A percentile compares a stretch with the other conserved stretches of the same genome.
These are phyloP conservation scores for Rosa hybrid DNA, from an alignment of 331 rosid species.

Conservation along the genomic window DNA sequence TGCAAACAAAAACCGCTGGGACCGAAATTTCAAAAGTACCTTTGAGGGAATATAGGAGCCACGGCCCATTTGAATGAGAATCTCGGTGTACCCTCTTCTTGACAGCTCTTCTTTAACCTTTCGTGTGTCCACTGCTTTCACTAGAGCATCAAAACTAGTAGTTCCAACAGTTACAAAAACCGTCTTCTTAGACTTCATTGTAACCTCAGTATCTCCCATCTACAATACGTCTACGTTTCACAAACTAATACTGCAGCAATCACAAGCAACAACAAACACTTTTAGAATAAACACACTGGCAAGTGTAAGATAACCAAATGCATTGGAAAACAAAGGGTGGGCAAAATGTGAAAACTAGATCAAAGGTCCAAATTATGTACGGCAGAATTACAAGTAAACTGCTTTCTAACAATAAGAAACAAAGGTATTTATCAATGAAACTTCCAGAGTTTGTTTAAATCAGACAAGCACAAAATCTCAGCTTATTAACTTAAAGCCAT, in stretches of 20 bases:
- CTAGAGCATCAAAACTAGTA: slow-evolving; percentile 75
- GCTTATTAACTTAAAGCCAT: slow-evolving; percentile 30
- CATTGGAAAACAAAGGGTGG: not conserved
- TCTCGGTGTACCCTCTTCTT: slow-evolving; percentile 61
- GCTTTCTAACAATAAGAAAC: too few species aligned
- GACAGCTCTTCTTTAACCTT: slow-evolving; percentile 44
- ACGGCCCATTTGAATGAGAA: slow-evolving; percentile 78
- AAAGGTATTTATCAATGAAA: slow-evolving; percentile 44
- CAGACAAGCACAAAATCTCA: slow-evolving; percentile 51
- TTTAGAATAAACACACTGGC: not conserved
- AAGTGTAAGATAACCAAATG: not conserved
- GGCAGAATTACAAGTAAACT: slow-evolving; percentile 54
- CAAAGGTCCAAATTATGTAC: slow-evolving; percentile 4
- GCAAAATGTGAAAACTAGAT: not conserved
- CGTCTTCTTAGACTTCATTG: slow-evolving; percentile 31
- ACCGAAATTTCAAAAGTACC: slow-evolving; percentile 34
- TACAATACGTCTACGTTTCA: not conserved
- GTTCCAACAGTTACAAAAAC: slow-evolving; percentile 87
- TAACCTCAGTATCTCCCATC: slow-evolving; percentile 43
- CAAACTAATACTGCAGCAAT: not conserved
- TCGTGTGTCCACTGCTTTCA: slow-evolving; percentile 46
- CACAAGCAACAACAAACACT: not conserved
- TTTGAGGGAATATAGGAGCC: slow-evolving; percentile 67
- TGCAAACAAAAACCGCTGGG: not conserved
- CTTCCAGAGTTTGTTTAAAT: slow-evolving; percentile 48